Conservation (phyloP, 2,329 filamentous ascomycete species). For the Trichoderma simmonsii region DNA sequence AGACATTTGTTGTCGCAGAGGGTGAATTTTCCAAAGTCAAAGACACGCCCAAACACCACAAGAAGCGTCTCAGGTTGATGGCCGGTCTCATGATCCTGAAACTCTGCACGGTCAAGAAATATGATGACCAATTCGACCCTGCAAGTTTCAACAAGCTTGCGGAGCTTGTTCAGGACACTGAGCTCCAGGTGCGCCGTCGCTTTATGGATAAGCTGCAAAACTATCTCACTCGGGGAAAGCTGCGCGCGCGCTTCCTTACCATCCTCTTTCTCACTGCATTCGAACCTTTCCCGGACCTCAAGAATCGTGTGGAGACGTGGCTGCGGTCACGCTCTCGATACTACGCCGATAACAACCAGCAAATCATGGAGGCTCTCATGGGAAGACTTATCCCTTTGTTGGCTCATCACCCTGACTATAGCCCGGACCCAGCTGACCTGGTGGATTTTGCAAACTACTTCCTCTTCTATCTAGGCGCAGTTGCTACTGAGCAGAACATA, state of each 20-base stretch:
- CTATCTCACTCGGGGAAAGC: constrained; percentile 70
- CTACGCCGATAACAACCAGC: constrained; percentile 56
- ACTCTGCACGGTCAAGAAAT: constrained; percentile 70
- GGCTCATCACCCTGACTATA: constrained; percentile 91
- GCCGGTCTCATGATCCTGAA: constrained; percentile 82
- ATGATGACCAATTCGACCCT: constrained; percentile 72
- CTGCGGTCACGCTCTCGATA: constrained; percentile 73
- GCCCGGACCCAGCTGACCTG: constrained; percentile 61
- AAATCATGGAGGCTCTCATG: constrained; percentile 76
- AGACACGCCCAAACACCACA: constrained; percentile 74
- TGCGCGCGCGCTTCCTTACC: constrained; percentile 78
- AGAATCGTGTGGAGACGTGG: constrained; percentile 79
- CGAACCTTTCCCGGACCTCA: constrained; percentile 74
- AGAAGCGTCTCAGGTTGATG: constrained; percentile 73
- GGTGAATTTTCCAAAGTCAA: constrained; percentile 77
- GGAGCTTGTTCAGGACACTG: constrained; percentile 74
- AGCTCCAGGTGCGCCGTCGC: constrained; percentile 68
- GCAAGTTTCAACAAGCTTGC: constrained; percentile 78
- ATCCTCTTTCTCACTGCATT: constrained; percentile 89
- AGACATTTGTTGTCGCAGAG: constrained; percentile 68
- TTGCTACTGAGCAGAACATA: constrained; percentile 83
- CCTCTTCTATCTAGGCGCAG: constrained; percentile 78
- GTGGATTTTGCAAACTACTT: constrained; percentile 85
- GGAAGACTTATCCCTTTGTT: constrained; percentile 81
- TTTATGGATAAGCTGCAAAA: constrained; percentile 89